phyloP scores from a whole-genome alignment of 192 early-diverging fungal species.

The Dispira parvispora region DNA sequence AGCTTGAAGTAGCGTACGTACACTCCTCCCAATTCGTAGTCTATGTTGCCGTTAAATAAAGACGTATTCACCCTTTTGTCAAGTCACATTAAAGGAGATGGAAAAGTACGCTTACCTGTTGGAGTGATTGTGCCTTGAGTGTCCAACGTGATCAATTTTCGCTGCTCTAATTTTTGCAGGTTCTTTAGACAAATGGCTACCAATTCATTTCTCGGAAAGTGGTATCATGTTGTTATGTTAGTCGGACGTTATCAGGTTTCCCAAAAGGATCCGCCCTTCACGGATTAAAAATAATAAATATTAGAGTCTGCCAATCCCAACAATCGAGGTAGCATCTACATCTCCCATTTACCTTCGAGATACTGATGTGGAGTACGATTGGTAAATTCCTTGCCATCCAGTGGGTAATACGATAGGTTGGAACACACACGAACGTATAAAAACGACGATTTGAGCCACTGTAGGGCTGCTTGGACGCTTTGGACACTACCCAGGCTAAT shows the following conservation, averaged over 20 bases:
- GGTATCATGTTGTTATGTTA: background rate
- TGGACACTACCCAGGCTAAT: constrained; percentile 8
- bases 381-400: background rate
- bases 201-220: background rate
- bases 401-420: background rate
- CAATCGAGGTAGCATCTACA: too few species aligned
- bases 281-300: background rate
- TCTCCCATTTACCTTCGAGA: constrained; percentile 4
- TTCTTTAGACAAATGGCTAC: background rate
- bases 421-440: constrained; percentile 1
- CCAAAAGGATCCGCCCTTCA: background rate
- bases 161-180: background rate
- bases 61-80: too few species aligned
- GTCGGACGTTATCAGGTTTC: background rate
- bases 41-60: too few species aligned
- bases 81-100: background rate
- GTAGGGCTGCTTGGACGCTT: background rate
- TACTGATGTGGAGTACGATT: background rate
- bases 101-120: background rate
- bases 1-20: too few species aligned
- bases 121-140: background rate
- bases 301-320: background rate
- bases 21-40: too few species aligned
- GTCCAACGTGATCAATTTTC: background rate
- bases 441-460: constrained; percentile 10